Evolutionary conservation across 2,329 filamentous ascomycete genomes (phyloP), one percentile per base, ranked within the genome.

Genomic region (Coniella vitis): DNA sequence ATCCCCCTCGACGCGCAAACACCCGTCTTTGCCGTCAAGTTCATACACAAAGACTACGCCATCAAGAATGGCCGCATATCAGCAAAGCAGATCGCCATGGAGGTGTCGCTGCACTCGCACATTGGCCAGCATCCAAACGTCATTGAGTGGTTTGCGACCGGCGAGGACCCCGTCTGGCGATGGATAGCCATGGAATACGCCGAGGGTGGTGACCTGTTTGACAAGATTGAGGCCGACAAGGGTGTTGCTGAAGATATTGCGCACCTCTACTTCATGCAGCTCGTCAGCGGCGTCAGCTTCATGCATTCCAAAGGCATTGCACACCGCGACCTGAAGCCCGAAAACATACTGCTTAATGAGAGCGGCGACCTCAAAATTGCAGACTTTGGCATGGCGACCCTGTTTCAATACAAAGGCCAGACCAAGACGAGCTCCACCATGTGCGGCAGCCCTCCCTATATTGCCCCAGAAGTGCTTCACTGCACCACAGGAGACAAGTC

Each of bases 161-260:
- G 90, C 47, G 88, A 96, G 65, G 90, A 98, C 63, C 61, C 75
- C 0, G 70, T 84, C 16, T 98, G 93, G 91, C 81, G 87, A 58
- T 98, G 93, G 93, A 95, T 98, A 58, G 91, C 90, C 35, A 96
- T 98, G 90, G 93, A 98, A 67, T 85, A 88, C 57, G 93, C 93
- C 39, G 88, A 94, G 59, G 93, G 93, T 37, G 93, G 93, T 10
- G 93, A 98, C 64, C 75, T 98, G 7, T 98, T 98, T 66, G 93
- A 98, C 80, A 98, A 98, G 73, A 97, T 98, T 59, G 94, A 98
- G 69, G 90, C 93, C 16, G 93, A 98, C 65, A 87, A 91, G 38
- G 93, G 93, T 41, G 89, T 97, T n/a, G 81, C 85, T 7, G 83
- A 95, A 65, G 88, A 97, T 63, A 89, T 98, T 62, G 91, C 93